Evolutionary conservation across 2,329 filamentous ascomycete species (phyloP).

Genomic region (Fusarium sp.): DNA sequence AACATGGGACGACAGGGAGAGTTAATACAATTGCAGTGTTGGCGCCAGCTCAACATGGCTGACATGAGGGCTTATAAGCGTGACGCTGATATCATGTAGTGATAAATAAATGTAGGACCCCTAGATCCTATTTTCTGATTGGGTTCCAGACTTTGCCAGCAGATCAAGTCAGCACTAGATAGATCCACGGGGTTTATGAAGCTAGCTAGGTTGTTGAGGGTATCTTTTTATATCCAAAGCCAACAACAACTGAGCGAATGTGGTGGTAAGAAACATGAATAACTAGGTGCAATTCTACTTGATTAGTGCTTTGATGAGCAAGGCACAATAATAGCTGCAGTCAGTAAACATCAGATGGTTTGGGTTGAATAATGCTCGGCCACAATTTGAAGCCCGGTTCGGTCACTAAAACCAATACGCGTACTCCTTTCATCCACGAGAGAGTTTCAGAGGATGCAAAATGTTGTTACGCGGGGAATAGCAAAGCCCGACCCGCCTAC

Average conservation of each 20-base stretch:
- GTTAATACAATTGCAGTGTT: background rate
- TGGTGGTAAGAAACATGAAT: background rate
- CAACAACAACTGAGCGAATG: background rate
- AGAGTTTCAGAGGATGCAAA: background rate
- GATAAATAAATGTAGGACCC: background rate
- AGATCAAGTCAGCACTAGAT: slow-evolving; percentile 13
- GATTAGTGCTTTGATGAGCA: background rate
- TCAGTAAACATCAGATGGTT: background rate
- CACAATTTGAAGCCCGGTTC: background rate
- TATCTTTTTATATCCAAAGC: background rate
- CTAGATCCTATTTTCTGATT: background rate
- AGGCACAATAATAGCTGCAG: background rate
- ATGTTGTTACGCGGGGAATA: slow-evolving; percentile 15
- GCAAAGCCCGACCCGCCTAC: slow-evolving; percentile 12
- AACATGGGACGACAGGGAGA: background rate
- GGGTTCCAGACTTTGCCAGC: background rate
- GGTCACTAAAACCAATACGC: slow-evolving; percentile 15
- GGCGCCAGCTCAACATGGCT: background rate
- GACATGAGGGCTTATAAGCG: background rate
- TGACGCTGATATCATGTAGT: background rate
- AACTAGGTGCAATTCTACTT: background rate
- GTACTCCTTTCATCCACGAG: background rate
- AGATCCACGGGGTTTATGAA: background rate
- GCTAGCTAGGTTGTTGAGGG: background rate
- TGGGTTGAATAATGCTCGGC: background rate